A percentile compares a stretch with the other conserved stretches of the same genome.
These are phyloP conservation scores for Ambrosia artemisiifolia DNA, from an alignment of 129 eudicot species.

Conservation along the genomic window DNA sequence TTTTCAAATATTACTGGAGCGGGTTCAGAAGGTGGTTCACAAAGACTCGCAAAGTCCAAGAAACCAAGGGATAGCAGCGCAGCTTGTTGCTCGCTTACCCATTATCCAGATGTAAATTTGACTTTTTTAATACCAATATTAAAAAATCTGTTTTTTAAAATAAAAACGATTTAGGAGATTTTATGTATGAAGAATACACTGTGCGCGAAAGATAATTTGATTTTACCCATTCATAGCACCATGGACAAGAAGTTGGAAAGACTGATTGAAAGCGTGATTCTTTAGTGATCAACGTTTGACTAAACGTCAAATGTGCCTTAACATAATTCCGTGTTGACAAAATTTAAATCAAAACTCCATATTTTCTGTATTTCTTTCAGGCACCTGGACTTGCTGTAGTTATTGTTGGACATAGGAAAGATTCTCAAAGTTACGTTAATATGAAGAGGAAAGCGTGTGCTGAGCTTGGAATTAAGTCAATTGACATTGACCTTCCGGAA, in stretches of 20 bases:
- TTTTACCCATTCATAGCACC: not conserved
- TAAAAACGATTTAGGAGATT: not conserved
- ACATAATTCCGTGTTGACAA: not conserved
- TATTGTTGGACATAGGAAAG: conserved; percentile 83
- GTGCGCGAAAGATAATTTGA: not conserved
- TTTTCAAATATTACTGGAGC: too few relatives aligned
- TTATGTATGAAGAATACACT: not conserved
- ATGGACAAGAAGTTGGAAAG: not conserved
- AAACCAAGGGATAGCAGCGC: too few relatives aligned
- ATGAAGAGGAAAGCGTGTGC: conserved; percentile 96
- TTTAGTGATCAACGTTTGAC: conserved; percentile 9
- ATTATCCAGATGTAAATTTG: not conserved
- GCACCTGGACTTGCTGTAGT: conserved; percentile 97
- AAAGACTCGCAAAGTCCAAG: too few relatives aligned
- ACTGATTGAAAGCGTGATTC: not conserved
- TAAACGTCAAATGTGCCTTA: not conserved
- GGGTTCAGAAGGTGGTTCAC: too few relatives aligned
- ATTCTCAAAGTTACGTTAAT: conserved; percentile 86
- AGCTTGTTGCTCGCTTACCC: too few relatives aligned
- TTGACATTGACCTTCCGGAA: conserved; percentile 76
- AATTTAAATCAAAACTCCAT: not conserved
- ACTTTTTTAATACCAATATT: too few relatives aligned
- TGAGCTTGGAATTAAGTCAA: conserved; percentile 79
- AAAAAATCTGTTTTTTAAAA: not conserved
- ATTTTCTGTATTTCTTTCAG: conserved; percentile 26